phyloP scores from a whole-genome alignment of 192 early-diverging fungal genomes.

The Coemansia sp. region DNA sequence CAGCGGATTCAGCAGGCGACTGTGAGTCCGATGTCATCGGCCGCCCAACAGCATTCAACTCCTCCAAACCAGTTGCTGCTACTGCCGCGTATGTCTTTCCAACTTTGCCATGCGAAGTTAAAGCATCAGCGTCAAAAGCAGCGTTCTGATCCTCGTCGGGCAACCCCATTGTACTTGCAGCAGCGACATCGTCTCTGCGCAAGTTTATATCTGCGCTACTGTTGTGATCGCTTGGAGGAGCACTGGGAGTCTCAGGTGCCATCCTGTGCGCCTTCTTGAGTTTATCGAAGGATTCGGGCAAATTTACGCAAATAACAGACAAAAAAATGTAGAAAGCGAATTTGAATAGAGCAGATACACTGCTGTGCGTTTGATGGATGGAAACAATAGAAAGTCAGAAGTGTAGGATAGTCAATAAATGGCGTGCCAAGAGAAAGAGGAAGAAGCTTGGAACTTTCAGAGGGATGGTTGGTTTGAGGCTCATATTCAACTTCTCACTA shows the following conservation, averaged over 20 bases:
- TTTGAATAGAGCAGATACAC: not conserved
- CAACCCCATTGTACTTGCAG: not conserved
- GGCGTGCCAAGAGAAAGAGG: not conserved
- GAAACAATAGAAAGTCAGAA: not conserved
- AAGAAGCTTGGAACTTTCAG: not conserved
- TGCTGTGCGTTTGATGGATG: not conserved
- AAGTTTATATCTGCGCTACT: not conserved
- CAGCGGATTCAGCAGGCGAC: conserved; percentile 7
- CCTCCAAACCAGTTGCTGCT: conserved; percentile 5
- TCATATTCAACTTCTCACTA: not conserved
- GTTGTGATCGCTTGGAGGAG: not conserved
- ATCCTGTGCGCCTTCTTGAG: not conserved
- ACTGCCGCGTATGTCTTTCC: conserved; percentile 21
- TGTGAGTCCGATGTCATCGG: conserved; percentile 18
- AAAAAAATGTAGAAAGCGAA: not conserved
- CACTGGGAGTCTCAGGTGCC: not conserved
- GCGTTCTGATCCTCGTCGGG: not conserved
- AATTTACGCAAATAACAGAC: not conserved
- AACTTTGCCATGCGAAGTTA: not conserved
- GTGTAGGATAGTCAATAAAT: not conserved
- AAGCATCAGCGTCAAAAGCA: not conserved
- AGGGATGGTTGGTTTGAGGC: no score
- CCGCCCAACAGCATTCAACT: not conserved
- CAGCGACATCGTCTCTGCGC: not conserved
- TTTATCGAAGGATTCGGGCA: not conserved